These are phyloP conservation scores for Simmondsia chinensis DNA, from an alignment of 148 eudicot species.

Conservation along the genomic window DNA sequence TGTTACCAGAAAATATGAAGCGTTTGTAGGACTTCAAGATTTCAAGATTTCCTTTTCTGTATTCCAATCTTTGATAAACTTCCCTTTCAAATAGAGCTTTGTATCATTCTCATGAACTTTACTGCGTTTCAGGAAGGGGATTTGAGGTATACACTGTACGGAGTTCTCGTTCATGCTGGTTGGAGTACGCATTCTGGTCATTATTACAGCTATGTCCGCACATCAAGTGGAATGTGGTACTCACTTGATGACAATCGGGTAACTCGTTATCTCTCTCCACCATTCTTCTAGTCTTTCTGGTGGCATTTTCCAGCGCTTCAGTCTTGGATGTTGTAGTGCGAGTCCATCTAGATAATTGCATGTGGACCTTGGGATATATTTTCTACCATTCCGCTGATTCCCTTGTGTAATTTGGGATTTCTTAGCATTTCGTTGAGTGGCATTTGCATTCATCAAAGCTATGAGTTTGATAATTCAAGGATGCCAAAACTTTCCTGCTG, in stretches of 20 bases:
- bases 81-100: not conserved
- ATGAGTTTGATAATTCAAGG: too few relatives aligned
- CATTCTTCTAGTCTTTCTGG: not conserved
- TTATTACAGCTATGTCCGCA: constrained; percentile 81
- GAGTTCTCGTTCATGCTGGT: constrained; percentile 94
- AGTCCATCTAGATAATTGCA: too few relatives aligned
- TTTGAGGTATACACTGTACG: constrained; percentile 81
- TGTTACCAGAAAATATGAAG: not conserved
- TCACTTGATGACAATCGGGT: constrained; percentile 91
- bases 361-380: too few relatives aligned
- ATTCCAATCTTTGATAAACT: too few relatives aligned
- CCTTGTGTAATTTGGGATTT: too few relatives aligned
- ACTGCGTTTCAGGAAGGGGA: constrained; percentile 57
- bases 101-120: not conserved
- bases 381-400: too few relatives aligned
- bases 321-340: not conserved
- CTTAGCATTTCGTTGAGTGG: too few relatives aligned
- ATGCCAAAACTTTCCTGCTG: too few relatives aligned
- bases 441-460: too few relatives aligned
- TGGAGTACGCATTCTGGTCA: constrained; percentile 97
- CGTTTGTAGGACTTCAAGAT: not conserved
- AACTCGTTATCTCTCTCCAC: constrained; percentile 5
- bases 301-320: not conserved
- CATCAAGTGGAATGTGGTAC: constrained; percentile 91
- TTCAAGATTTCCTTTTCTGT: too few relatives aligned